Evolutionary conservation across 345 rosid species (phyloP).

Genomic region (Hibiscus syriacus): DNA sequence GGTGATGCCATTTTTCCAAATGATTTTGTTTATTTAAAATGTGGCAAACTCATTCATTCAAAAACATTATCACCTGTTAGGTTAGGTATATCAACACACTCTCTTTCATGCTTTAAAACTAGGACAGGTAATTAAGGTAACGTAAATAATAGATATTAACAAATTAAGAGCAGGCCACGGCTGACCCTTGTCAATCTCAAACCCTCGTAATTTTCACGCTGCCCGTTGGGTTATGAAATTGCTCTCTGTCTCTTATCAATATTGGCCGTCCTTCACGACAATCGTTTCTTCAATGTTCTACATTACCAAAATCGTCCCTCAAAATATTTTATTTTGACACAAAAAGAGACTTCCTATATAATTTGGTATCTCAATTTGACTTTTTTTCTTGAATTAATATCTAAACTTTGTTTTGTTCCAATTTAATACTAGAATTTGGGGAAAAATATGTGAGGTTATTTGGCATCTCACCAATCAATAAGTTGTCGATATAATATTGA

Average conservation of each 20-base stretch:
- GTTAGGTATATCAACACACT: background rate
- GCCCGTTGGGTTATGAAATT: background rate
- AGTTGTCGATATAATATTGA: too few species aligned
- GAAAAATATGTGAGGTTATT: too few species aligned
- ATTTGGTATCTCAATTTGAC: too few species aligned
- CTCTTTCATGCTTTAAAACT: background rate
- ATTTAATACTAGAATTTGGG: too few species aligned
- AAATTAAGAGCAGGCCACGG: too few species aligned
- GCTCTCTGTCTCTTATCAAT: background rate
- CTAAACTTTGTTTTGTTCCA: too few species aligned
- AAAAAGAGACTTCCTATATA: too few species aligned
- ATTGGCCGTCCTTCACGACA: constrained; percentile 1
- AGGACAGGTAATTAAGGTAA: background rate
- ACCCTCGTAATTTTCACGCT: constrained; percentile 18
- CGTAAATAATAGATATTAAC: background rate
- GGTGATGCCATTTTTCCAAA: background rate
- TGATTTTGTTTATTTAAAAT: constrained; percentile 7
- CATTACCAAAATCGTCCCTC: background rate
- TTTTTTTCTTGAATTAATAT: too few species aligned
- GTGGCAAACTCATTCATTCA: constrained; percentile 9
- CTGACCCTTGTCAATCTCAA: background rate
- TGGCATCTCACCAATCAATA: too few species aligned
- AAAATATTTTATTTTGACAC: background rate
- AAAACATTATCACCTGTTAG: background rate
- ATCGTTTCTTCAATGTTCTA: background rate